phyloP scores from a whole-genome alignment of 1,284 basidiomycete species.

The Caloboletus inedulis region DNA sequence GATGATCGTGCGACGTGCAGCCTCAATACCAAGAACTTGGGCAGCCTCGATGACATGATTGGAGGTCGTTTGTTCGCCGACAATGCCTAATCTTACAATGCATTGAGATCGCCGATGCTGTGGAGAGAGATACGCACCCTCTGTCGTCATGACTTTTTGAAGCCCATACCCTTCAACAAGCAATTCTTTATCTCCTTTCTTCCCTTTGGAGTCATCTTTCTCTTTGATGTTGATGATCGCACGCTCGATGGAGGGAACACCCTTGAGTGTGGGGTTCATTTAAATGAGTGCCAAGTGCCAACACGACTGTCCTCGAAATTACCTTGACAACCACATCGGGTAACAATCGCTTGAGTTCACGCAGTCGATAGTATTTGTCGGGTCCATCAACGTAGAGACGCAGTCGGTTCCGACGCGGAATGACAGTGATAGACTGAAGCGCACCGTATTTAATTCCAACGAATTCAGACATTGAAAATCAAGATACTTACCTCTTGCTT shows the following conservation, averaged over 20 bases:
- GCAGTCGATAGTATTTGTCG: conserved; percentile 86
- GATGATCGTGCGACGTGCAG: conserved; percentile 91
- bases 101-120: background rate
- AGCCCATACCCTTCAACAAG: conserved; percentile 98
- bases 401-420: conserved; percentile 75
- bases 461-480: background rate
- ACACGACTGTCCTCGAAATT: conserved; percentile 9
- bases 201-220: conserved; percentile 68
- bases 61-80: conserved; percentile 89
- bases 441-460: background rate
- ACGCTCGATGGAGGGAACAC: conserved; percentile 80
- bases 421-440: conserved; percentile 65
- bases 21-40: conserved; percentile 95
- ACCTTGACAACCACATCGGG: conserved; percentile 89
- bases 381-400: conserved; percentile 84
- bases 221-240: conserved; percentile 93
- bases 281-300: background rate
- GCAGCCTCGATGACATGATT: conserved; percentile 98
- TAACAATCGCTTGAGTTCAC: conserved; percentile 79
- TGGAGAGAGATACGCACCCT: conserved; percentile 57
- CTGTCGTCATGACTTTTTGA: conserved; percentile 95
- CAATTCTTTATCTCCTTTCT: conserved; percentile 82
- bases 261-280: conserved; percentile 42
- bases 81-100: conserved; percentile 59
- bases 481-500: conserved; percentile 68